Percentiles rank a stretch among this genome's conserved stretches.
Evolutionary conservation across 1,139 yeast species (phyloP).

Genomic region (Lodderomyces jiufengensis): DNA sequence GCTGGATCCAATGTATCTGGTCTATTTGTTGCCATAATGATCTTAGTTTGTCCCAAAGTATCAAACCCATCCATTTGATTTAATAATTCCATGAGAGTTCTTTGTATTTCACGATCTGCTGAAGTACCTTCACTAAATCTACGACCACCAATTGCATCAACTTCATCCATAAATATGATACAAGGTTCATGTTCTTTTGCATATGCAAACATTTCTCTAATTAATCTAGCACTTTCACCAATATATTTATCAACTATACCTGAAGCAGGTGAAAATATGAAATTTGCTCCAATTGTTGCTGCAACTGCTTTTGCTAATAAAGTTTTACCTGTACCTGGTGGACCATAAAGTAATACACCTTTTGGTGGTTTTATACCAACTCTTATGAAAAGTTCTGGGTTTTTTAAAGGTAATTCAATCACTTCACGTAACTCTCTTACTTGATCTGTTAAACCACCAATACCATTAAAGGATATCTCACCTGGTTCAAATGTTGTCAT

Average conservation of each 20-base stretch:
- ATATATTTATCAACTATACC: conserved; percentile 98
- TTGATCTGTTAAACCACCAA: conserved; percentile 96
- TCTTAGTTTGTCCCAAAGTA: conserved; percentile 93
- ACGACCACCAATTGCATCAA: conserved; percentile 99
- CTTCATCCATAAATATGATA: conserved; percentile 98
- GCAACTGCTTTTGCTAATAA: conserved; percentile 96
- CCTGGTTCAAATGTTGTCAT: conserved; percentile 99
- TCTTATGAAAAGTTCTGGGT: conserved; percentile 92
- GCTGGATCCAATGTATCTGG: conserved; percentile 99
- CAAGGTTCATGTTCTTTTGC: conserved; percentile 99
- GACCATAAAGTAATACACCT: conserved; percentile 95
- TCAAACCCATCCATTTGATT: conserved; percentile 99
- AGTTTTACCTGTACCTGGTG: conserved; percentile 99
- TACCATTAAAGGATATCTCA: conserved; percentile 88
- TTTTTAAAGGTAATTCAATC: conserved; percentile 93
- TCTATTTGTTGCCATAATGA: conserved; percentile 98
- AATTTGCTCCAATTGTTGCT: conserved; percentile 97
- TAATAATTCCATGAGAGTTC: conserved; percentile 95
- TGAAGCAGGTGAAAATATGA: conserved; percentile 95
- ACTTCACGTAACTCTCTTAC: conserved; percentile 96
- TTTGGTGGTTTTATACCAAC: conserved; percentile 98
- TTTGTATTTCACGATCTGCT: conserved; percentile 98
- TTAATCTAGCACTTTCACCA: conserved; percentile 95
- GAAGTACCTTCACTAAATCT: conserved; percentile 98
- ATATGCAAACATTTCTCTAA: conserved; percentile 97